These are phyloP conservation scores for Pharnaceum exiguum DNA, from an alignment of 148 eudicot species.

Conservation along the genomic window DNA sequence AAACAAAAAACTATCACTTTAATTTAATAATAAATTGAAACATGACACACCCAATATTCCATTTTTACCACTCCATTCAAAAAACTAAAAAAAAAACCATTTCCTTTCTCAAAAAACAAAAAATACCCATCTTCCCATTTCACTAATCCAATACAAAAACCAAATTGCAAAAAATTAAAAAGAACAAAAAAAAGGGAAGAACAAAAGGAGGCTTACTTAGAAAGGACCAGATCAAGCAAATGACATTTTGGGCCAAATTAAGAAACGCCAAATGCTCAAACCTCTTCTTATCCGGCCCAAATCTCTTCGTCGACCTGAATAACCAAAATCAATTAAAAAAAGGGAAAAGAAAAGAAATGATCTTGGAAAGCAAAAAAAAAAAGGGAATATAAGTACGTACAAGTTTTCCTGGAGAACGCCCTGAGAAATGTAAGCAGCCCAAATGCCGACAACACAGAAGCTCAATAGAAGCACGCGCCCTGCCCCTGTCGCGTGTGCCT, in stretches of 20 bases:
- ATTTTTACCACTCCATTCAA: no score
- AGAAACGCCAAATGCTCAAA: constrained; percentile 89
- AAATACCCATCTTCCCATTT: background rate
- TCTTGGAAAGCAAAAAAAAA: background rate
- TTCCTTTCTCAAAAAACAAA: background rate
- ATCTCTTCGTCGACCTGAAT: constrained; percentile 81
- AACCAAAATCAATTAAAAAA: background rate
- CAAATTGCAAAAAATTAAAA: background rate
- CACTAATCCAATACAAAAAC: background rate
- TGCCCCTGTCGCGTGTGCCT: constrained; percentile 58
- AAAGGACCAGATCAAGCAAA: constrained; percentile 89
- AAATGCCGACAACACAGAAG: constrained; percentile 88
- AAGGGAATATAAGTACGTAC: constrained; percentile 32
- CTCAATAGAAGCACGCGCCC: constrained; percentile 66
- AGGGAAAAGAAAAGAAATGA: background rate
- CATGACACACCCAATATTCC: no score
- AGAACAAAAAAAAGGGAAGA: background rate
- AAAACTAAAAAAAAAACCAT: no score
- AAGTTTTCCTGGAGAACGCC: constrained; percentile 92
- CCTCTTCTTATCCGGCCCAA: constrained; percentile 85
- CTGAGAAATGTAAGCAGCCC: constrained; percentile 94
- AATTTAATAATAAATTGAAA: no score
- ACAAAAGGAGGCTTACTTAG: constrained; percentile 51
- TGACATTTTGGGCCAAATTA: constrained; percentile 83
- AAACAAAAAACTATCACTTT: no score